Evolutionary conservation across 2,329 filamentous ascomycete species (phyloP), one percentile per base, ranked within the genome.

Genomic region (Botrytis paeoniae): DNA sequence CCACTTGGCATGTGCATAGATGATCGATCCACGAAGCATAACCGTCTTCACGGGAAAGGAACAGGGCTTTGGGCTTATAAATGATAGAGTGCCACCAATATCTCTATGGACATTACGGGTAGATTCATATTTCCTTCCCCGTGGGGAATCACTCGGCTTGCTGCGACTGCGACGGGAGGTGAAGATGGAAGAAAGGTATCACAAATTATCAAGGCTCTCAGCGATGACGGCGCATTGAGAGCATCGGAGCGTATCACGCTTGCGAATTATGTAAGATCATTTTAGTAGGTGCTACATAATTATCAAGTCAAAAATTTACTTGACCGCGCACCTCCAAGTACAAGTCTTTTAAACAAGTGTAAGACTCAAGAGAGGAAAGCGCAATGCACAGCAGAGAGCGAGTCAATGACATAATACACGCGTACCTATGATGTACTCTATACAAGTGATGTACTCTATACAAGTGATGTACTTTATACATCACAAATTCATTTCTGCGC

Each of bases 1-100:
- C 48, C n/a, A 57, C 48, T 68, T 68, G 65, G 65, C 65, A 68
- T 68, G 20, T 68, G 65, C 65, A 68, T 57, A 41, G 63, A n/a
- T 65, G 48, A 57, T 68, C 18, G 54, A 41, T 68, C 45, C 51
- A 39, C 25, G 45, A 66, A 54, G 35, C 45, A 68, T 57, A 68
- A 68, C n/a, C 48, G 65, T 68, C 65, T 57, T 12, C 48, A 41
- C 48, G 48, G 48, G 48, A 57, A 12, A 57, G 32, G 9, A 57
- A 68, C 48, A 68, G 25, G 48, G 48, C 48, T 57, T 57, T 68
- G 25, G 25, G 2, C 29, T 54, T 14, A 18, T 39, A n/a, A n/a
- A 39, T 66, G 32, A 51, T 39, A 45, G 45, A 39, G 45, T 54
- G 35, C 35, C 35, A 68, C 64, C 64, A 54, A 68, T 68, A 68